Conservation (phyloP, 2,329 filamentous ascomycete species). For the Xylariomycetidae sp. region DNA sequence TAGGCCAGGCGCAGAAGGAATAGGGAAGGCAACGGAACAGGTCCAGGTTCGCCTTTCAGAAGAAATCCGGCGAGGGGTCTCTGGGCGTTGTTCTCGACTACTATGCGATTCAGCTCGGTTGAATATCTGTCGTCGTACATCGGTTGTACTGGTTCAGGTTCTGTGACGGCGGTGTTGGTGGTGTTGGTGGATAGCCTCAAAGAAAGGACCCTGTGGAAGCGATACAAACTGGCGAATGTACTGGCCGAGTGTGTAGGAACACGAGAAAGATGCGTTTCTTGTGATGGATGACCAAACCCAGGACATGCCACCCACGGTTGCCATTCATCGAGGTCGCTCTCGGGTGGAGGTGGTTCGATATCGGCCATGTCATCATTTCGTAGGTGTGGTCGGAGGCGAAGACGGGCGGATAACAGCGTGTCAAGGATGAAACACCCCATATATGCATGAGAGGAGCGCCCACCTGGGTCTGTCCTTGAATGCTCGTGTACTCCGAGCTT, state of each 20-base stretch:
- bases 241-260: conserved; percentile 19
- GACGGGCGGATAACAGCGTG: conserved; percentile 46
- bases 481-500: conserved; percentile 33
- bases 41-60: conserved; percentile 10
- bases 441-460: conserved; percentile 35
- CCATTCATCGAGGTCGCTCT: conserved; percentile 69
- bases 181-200: conserved; percentile 2
- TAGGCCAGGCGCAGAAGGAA: conserved; percentile 15
- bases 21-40: conserved; percentile 11
- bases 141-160: no score
- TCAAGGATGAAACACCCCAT: conserved; percentile 60
- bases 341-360: conserved; percentile 41
- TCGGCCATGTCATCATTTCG: conserved; percentile 39
- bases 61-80: conserved; percentile 7
- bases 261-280: conserved; percentile 6
- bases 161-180: no score
- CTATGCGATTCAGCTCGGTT: conserved; percentile 8
- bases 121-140: conserved; percentile 8
- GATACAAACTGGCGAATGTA: conserved; percentile 14
- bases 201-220: conserved; percentile 13
- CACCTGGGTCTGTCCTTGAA: conserved; percentile 14
- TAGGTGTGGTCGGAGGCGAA: conserved; percentile 46
- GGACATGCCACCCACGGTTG: conserved; percentile 58
- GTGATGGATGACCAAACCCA: conserved; percentile 26
- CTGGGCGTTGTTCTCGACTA: conserved; percentile 7